A percentile compares a stretch with the other conserved stretches of the same genome.
These are phyloP conservation scores for Agastache rugosa DNA, from an alignment of 257 asterid genomes.

Conservation along the genomic window DNA sequence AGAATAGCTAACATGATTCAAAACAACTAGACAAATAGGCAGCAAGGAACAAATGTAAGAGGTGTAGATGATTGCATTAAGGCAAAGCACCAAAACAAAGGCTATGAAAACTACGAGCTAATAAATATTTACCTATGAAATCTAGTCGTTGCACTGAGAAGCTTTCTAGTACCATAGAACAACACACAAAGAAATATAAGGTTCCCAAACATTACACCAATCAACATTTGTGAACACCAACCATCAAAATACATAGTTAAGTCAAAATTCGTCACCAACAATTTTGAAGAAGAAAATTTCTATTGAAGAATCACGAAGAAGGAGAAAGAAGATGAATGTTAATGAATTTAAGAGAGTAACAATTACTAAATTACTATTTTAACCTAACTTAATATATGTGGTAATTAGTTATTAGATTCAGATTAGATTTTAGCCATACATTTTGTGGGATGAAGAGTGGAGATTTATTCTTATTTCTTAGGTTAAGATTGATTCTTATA, in stretches of 20 bases:
- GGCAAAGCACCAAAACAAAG: conserved; percentile 3
- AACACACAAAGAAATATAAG: conserved; percentile 48
- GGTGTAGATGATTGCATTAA: not conserved
- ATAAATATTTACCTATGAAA: conserved; percentile 52
- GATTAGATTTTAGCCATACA: too few relatives aligned
- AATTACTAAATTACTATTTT: too few relatives aligned
- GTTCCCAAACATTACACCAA: conserved; percentile 62
- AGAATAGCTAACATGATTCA: not conserved
- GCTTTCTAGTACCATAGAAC: conserved; percentile 52
- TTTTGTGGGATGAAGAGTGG: too few relatives aligned
- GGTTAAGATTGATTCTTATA: too few relatives aligned
- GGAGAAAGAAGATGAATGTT: too few relatives aligned
- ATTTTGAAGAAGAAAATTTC: too few relatives aligned
- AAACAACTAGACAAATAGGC: conserved; percentile 12
- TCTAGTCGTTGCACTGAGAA: conserved; percentile 46
- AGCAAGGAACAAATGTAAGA: conserved; percentile 4
- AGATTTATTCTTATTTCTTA: too few relatives aligned
- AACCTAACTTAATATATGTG: too few relatives aligned
- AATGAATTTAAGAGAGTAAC: too few relatives aligned
- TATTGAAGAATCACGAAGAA: too few relatives aligned
- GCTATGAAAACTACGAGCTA: not conserved
- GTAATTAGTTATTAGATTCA: too few relatives aligned
- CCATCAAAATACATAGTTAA: conserved; percentile 32
- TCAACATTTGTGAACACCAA: conserved; percentile 51
- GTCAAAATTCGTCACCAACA: not conserved